Evolutionary conservation across 345 rosid genomes (phyloP).

Genomic region (Citropsis articulata): DNA sequence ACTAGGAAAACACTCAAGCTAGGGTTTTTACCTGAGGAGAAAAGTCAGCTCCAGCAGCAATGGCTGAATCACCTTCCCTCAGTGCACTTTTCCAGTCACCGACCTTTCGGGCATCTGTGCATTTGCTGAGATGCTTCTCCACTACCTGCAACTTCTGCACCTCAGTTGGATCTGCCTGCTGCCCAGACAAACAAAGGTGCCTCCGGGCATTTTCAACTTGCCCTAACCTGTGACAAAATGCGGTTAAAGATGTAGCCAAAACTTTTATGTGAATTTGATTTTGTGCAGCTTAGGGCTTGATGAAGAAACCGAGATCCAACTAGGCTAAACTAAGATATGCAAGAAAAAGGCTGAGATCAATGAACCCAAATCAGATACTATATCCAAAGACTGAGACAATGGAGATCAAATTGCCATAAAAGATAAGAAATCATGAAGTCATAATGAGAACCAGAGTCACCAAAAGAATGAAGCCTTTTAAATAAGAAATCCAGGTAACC

Average conservation of each 20-base stretch:
- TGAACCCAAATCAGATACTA: background rate
- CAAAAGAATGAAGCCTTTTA: background rate
- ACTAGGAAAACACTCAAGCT: background rate
- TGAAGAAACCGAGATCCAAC: slow-evolving; percentile 10
- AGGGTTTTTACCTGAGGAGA: slow-evolving; percentile 67
- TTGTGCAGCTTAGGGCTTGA: background rate
- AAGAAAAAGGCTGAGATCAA: background rate
- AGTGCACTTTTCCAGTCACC: slow-evolving; percentile 72
- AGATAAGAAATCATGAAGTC: background rate
- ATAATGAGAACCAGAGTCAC: background rate
- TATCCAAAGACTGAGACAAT: slow-evolving; percentile 10
- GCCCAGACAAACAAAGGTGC: slow-evolving; percentile 50
- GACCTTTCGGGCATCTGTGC: slow-evolving; percentile 65
- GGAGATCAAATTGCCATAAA: background rate
- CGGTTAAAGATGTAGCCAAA: slow-evolving; percentile 15
- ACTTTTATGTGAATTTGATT: background rate
- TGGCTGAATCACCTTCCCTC: slow-evolving; percentile 66
- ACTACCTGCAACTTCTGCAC: slow-evolving; percentile 59
- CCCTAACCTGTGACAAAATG: slow-evolving; percentile 68
- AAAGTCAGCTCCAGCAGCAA: slow-evolving; percentile 79
- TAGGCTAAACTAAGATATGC: slow-evolving; percentile 1
- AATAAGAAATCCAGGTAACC: background rate
- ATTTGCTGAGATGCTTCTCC: slow-evolving; percentile 70
- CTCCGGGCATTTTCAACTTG: slow-evolving; percentile 71
- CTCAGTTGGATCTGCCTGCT: slow-evolving; percentile 55